Conservation (phyloP, 2,329 filamentous ascomycete species). For the Phoma sp. region DNA sequence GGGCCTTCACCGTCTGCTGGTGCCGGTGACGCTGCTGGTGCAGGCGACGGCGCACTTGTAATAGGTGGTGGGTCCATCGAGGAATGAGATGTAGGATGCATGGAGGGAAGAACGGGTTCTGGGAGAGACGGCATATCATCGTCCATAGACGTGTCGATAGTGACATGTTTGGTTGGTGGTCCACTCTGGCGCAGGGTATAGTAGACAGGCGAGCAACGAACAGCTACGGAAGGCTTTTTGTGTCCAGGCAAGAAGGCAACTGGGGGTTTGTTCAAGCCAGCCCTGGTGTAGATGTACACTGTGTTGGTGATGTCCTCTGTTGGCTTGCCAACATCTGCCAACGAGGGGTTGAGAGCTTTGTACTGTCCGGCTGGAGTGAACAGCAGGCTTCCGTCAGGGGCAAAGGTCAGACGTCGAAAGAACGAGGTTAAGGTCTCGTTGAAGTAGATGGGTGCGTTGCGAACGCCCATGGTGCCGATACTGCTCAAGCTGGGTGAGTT, state of each 20-base stretch:
- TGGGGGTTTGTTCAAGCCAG: slow-evolving; percentile 94
- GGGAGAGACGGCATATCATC: slow-evolving; percentile 84
- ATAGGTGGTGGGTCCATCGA: slow-evolving; percentile 84
- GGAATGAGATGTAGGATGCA: slow-evolving; percentile 64
- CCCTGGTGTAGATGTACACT: slow-evolving; percentile 96
- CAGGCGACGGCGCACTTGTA: slow-evolving; percentile 60
- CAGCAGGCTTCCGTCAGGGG: slow-evolving; percentile 90
- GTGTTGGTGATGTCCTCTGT: slow-evolving; percentile 92
- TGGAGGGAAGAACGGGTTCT: slow-evolving; percentile 71
- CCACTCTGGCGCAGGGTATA: slow-evolving; percentile 76
- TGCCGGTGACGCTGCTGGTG: slow-evolving; percentile 59
- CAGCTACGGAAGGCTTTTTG: slow-evolving; percentile 96
- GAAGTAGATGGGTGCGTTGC: slow-evolving; percentile 89
- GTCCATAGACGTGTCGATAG: slow-evolving; percentile 88
- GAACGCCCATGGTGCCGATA: slow-evolving; percentile 55
- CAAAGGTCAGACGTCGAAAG: slow-evolving; percentile 91
- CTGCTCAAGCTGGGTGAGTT: slow-evolving; percentile 82
- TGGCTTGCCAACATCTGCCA: slow-evolving; percentile 72
- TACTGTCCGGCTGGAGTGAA: slow-evolving; percentile 96
- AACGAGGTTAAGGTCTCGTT: slow-evolving; percentile 98
- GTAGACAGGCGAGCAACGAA: slow-evolving; percentile 89
- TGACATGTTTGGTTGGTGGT: slow-evolving; percentile 82
- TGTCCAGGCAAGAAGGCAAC: slow-evolving; percentile 94
- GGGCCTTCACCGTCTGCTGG: slow-evolving; percentile 58
- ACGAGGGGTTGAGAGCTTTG: slow-evolving; percentile 74